These are phyloP conservation scores for Eimeria falciformis DNA, from an alignment of 169 alveolate species.

Conservation along the genomic window DNA sequence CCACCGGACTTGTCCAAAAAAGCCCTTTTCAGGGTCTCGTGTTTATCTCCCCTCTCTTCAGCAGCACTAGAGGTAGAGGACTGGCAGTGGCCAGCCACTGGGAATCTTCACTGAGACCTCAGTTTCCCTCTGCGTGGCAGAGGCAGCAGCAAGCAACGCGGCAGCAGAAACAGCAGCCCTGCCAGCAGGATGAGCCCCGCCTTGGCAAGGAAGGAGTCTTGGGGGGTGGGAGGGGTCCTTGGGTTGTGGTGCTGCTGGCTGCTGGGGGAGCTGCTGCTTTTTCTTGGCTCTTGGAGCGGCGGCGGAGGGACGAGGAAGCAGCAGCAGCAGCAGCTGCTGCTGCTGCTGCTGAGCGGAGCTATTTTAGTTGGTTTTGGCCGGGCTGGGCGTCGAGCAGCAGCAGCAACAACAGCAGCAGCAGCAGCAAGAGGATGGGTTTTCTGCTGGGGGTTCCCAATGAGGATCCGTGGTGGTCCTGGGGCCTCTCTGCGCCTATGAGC, in stretches of 20 bases:
- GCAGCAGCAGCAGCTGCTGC: conserved; percentile 1
- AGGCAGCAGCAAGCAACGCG: not conserved
- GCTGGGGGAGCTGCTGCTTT: not conserved
- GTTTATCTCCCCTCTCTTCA: not conserved
- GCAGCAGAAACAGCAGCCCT: conserved; percentile 21
- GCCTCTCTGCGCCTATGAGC: too few relatives aligned
- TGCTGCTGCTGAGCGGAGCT: not conserved
- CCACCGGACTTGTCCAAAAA: not conserved
- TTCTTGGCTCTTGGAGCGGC: not conserved
- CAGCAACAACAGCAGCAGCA: not conserved
- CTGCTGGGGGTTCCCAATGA: not conserved
- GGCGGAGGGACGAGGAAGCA: not conserved
- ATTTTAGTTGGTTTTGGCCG: not conserved
- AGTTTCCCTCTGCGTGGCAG: not conserved
- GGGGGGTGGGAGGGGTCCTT: not conserved
- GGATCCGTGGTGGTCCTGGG: not conserved
- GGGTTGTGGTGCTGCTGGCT: not conserved
- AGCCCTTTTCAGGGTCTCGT: not conserved
- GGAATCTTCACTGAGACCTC: not conserved
- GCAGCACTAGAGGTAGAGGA: not conserved
- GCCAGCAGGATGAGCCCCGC: not conserved
- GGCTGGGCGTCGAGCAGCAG: not conserved
- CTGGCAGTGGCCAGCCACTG: not conserved
- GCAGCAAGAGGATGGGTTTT: not conserved
- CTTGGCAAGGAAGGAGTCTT: not conserved